phyloP scores from a whole-genome alignment of 2,329 filamentous ascomycete species.

The Biscogniauxia mediterranea region DNA sequence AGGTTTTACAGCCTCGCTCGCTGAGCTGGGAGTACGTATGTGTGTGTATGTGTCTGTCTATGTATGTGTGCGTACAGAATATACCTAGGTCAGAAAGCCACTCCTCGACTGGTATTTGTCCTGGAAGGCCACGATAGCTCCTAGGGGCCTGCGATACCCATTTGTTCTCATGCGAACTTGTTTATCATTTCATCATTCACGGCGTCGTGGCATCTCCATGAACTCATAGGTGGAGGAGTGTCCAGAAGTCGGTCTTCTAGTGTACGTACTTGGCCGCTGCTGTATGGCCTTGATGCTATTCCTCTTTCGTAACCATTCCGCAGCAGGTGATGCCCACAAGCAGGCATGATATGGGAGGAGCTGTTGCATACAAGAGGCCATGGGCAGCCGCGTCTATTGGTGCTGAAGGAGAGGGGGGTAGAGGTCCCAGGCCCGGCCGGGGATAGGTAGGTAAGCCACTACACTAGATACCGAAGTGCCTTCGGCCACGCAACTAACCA shows the following conservation, averaged over 20 bases:
- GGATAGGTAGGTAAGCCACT: conserved; percentile 21
- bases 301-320: conserved; percentile 26
- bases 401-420: conserved; percentile 16
- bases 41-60: no score
- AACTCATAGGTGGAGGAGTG: conserved; percentile 12
- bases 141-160: neutral
- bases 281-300: conserved; percentile 23
- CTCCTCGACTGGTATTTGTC: neutral
- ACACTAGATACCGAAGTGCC: conserved; percentile 23
- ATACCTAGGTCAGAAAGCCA: neutral
- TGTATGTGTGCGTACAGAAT: no score
- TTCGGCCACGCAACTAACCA: conserved; percentile 22
- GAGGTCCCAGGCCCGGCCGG: conserved; percentile 14
- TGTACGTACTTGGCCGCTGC: conserved; percentile 22
- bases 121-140: neutral
- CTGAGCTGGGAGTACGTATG: neutral
- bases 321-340: conserved; percentile 27
- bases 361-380: conserved; percentile 3
- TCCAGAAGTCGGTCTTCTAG: conserved; percentile 9
- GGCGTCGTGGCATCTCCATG: conserved; percentile 19
- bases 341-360: neutral
- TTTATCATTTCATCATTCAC: conserved; percentile 17
- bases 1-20: neutral
- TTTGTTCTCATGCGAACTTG: conserved; percentile 1
- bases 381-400: conserved; percentile 2